Evolutionary conservation across 1,284 basidiomycete species (phyloP), one percentile per base, ranked within the genome.

Genomic region (Marasmius fiardii): DNA sequence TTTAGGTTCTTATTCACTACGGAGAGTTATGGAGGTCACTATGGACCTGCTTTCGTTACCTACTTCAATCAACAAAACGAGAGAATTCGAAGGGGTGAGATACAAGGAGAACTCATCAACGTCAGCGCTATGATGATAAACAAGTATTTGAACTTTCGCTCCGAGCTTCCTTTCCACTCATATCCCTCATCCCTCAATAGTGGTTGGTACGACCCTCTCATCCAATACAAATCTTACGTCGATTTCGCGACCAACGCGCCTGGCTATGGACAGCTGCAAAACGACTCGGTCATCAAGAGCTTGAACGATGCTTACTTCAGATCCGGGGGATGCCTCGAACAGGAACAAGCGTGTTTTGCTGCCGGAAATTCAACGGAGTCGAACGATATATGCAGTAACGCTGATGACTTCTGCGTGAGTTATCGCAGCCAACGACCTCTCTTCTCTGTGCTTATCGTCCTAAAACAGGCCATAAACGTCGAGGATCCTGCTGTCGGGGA

Each of bases 11-110:
- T 85, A n/a, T 76, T 85, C 53, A 75, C 80, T 0, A 83, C 83
- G 0, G 84, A 88, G 64, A 85, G 83, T 55, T 87, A 86, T 56
- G 85, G 85, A 2, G 86, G 86, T 0, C 85, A 88, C 63, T 88
- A 86, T 61, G 85, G 80, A 1, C 84, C 83, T 20, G 75, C 74
- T 54, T 87, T 83, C 63, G 81, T 86, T 28, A 79, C 81, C 1
- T 86, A 78, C 65, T 86, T 90, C 62, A 74, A 86, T 43, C 69
- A 85, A 58, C 85, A 89, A 65, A 90, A 89, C 54, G 70, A 71
- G 0, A 70, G 77, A 43, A 85, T 88, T 55, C 61, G 69, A n/a
- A 62, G 66, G 26, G 75, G 79, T 16, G 54, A 67, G n/a, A 70
- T 88, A 24, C 64, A 68, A 10, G 80, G 76, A 2, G 77, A 75